Conservation (phyloP, 805 yeast genomes). For the Metschnikowia picachoensis region DNA sequence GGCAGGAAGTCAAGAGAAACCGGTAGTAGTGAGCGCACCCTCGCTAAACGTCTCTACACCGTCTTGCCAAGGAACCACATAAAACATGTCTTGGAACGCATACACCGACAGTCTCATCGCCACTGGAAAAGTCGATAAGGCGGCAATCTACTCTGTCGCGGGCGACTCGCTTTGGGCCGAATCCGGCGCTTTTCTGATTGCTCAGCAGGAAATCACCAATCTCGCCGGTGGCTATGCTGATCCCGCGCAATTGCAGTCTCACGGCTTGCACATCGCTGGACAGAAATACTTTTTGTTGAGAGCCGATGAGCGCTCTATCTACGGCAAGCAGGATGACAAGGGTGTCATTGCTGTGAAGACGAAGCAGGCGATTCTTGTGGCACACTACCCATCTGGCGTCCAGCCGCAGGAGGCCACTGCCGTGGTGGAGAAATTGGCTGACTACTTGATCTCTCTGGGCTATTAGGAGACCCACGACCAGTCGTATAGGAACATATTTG, state of each 20-base stretch:
- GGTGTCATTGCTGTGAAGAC: slow-evolving; percentile 92
- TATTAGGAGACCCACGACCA: slow-evolving; percentile 42
- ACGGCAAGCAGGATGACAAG: slow-evolving; percentile 84
- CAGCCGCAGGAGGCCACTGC: slow-evolving; percentile 94
- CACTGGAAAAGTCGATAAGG: slow-evolving; percentile 83
- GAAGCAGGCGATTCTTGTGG: slow-evolving; percentile 84
- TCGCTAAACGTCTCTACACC: background rate
- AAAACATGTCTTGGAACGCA: slow-evolving; percentile 48
- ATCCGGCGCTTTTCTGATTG: slow-evolving; percentile 61
- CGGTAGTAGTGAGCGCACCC: background rate
- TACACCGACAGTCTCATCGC: slow-evolving; percentile 91
- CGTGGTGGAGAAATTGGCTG: slow-evolving; percentile 93
- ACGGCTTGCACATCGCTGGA: slow-evolving; percentile 81
- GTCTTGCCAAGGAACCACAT: background rate
- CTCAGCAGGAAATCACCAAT: slow-evolving; percentile 65
- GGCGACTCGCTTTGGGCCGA: slow-evolving; percentile 96
- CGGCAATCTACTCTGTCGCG: slow-evolving; percentile 89
- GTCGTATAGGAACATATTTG: slow-evolving; percentile 8
- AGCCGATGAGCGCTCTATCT: slow-evolving; percentile 90
- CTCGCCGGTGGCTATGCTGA: slow-evolving; percentile 78
- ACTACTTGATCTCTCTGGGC: slow-evolving; percentile 83
- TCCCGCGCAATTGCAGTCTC: slow-evolving; percentile 73
- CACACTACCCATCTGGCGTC: slow-evolving; percentile 90
- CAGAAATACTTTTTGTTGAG: slow-evolving; percentile 83
- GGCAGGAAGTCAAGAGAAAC: background rate